Base-by-base conservation (phyloP, 2,329 filamentous ascomycete genomes). In the Fragosphaeria purpurea region DNA sequence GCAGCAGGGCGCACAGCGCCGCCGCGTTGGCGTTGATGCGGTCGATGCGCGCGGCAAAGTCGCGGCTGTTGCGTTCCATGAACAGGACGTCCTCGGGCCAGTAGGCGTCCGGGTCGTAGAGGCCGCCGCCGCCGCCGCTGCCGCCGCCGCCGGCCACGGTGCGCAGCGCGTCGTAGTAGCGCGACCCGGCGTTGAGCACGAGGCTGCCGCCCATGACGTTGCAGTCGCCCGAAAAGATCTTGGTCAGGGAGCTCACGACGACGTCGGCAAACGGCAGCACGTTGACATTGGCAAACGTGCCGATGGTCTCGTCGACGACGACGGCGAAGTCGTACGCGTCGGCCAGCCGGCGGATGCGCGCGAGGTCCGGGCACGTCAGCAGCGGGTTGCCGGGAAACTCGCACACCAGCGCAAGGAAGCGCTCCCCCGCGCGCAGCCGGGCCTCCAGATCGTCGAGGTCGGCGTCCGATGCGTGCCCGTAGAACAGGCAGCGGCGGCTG, bases 351-450 rank as follows among this genome's bases (percentile, higher is more conserved):
- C 86, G 83, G 53, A 98, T 91, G n/a, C 90, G 83, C 53, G 72
- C 70, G 22, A 98, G 77, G 65, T 98, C 83, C 0, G 91, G 91
- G 31, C 88, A 88, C 48, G 81, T 84, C 40, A 98, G 74, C 11
- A 97, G 76, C 5, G 93, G 93, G 62, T 98, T 98, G 37, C 88
- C 85, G 0, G 93, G 93, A 56, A 97, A 96, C 64, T 98, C 93
- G 66, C 88, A 95, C 67, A 96, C 97, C 4, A 98, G 74, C 1
- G 80, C 86, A 5, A 95, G 75, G 62, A 85, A 91, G 44, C 76
- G 78, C 67, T 95, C 86, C 41, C 91, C 91, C 8, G 65, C 65
- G 56, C 79, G 68, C 6, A 97, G 71, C 4, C 83, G 79, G 45
- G 62, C 63, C 66, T 97, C 88, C 0, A 98, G 74, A 53, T 95